Percentiles rank a stretch among this genome's conserved stretches.
Conservation (phyloP, 108 stramenopile species). For the Thalassiosira profunda region DNA sequence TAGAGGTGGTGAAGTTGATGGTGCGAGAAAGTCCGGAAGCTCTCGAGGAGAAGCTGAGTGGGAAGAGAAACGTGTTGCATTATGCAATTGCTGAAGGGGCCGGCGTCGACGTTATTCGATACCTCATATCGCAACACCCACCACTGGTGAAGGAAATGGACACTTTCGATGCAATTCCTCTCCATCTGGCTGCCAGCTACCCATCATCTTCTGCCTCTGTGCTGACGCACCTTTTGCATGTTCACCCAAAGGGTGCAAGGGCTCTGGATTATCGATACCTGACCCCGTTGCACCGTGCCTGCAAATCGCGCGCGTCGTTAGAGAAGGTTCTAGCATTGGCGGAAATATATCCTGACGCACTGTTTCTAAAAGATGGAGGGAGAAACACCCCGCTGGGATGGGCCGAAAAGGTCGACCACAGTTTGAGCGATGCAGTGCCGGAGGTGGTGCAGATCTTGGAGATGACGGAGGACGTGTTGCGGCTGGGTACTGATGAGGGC, state of each 20-base stretch:
- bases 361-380: constrained; percentile 22
- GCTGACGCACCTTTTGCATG: constrained; percentile 9
- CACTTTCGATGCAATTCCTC: constrained; percentile 28
- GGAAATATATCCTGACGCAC: constrained; percentile 21
- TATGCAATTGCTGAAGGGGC: constrained; percentile 34
- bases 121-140: constrained; percentile 14
- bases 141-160: constrained; percentile 16
- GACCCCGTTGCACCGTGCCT: constrained; percentile 37
- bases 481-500: not conserved
- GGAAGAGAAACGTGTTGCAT: constrained; percentile 29
- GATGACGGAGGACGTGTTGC: constrained; percentile 24
- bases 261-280: constrained; percentile 26
- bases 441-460: constrained; percentile 26
- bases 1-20: constrained; percentile 25
- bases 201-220: constrained; percentile 12
- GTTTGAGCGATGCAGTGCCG: constrained; percentile 24
- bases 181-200: constrained; percentile 34
- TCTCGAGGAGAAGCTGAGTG: constrained; percentile 19
- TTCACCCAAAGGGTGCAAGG: constrained; percentile 26
- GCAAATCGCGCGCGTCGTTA: constrained; percentile 26
- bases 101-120: constrained; percentile 22
- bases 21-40: constrained; percentile 27
- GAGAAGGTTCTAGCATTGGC: constrained; percentile 19
- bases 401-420: constrained; percentile 34
- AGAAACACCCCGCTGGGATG: constrained; percentile 18